phyloP scores from a whole-genome alignment of 495 filamentous ascomycete genomes.

The Pseudomonodictys pantanalensis region DNA sequence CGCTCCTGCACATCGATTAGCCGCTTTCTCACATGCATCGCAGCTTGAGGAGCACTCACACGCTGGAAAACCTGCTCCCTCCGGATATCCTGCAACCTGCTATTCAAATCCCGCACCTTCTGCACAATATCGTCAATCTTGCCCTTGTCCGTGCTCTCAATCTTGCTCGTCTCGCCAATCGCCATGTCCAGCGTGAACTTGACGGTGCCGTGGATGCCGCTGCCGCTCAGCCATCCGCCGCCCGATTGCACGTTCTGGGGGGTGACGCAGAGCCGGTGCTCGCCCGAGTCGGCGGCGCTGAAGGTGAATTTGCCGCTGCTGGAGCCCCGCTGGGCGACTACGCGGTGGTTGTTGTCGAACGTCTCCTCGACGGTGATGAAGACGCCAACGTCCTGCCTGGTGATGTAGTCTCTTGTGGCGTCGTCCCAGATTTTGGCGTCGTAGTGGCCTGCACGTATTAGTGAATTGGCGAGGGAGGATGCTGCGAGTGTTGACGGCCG shows the following conservation, averaged over 20 bases:
- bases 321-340: slow-evolving; percentile 79
- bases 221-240: slow-evolving; percentile 67
- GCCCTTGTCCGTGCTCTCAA: slow-evolving; percentile 89
- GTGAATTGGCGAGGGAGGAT: neutral
- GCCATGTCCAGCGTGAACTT: slow-evolving; percentile 84
- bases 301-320: slow-evolving; percentile 88
- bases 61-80: slow-evolving; percentile 95
- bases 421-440: slow-evolving; percentile 75
- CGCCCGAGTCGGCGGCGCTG: slow-evolving; percentile 86
- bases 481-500: slow-evolving; percentile 24
- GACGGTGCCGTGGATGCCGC: slow-evolving; percentile 65
- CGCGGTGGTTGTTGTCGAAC: slow-evolving; percentile 97
- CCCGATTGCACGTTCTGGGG: slow-evolving; percentile 61
- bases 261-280: slow-evolving; percentile 92
- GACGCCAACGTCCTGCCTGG: slow-evolving; percentile 72
- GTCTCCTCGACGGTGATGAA: slow-evolving; percentile 92
- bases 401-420: slow-evolving; percentile 58
- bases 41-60: slow-evolving; percentile 52
- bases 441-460: slow-evolving; percentile 64
- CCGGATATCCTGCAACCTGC: slow-evolving; percentile 80
- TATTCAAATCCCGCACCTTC: slow-evolving; percentile 86
- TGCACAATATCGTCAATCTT: slow-evolving; percentile 90
- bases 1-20: slow-evolving; percentile 65
- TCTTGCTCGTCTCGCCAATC: slow-evolving; percentile 91
- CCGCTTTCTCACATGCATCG: neutral